Percentiles rank a stretch among this genome's conserved stretches.
Conservation (phyloP, 345 rosid genomes). For the Raphanus sativus region DNA sequence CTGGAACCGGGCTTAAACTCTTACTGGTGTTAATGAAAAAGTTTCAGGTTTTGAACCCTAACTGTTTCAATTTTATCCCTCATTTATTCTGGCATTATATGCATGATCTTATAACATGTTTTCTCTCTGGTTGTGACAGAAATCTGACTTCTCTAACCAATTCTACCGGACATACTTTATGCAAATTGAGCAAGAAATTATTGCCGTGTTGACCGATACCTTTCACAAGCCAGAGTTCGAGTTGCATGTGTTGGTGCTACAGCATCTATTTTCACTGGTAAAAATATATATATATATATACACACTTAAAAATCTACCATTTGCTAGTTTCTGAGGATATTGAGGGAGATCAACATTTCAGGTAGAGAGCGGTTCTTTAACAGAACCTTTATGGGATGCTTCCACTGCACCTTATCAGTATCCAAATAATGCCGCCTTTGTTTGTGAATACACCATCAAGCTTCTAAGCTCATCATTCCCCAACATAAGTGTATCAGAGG, state of each 20-base stretch:
- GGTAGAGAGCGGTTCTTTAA: constrained; percentile 74
- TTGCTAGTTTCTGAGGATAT: neutral
- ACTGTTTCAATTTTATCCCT: constrained; percentile 22
- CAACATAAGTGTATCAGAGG: constrained; percentile 90
- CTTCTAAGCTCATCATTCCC: constrained; percentile 88
- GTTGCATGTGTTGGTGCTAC: constrained; percentile 84
- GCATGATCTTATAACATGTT: constrained; percentile 16
- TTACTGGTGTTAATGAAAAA: constrained; percentile 86
- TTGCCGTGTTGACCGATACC: constrained; percentile 92
- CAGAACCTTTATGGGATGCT: constrained; percentile 93
- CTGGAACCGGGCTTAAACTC: constrained; percentile 89
- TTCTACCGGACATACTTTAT: constrained; percentile 50
- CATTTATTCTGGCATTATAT: constrained; percentile 34
- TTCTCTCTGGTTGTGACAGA: constrained; percentile 44
- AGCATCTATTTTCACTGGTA: constrained; percentile 82
- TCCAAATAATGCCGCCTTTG: constrained; percentile 71
- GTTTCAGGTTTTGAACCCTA: constrained; percentile 54
- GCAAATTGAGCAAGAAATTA: constrained; percentile 78
- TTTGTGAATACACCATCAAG: constrained; percentile 81
- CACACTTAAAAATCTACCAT: neutral
- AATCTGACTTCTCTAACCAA: constrained; percentile 83
- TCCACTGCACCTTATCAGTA: constrained; percentile 62
- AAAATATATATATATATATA: neutral
- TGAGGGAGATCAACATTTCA: constrained; percentile 28
- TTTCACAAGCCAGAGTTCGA: constrained; percentile 98